Base-by-base conservation (phyloP, 106 monocot species). In the Dendrobium nobile region DNA sequence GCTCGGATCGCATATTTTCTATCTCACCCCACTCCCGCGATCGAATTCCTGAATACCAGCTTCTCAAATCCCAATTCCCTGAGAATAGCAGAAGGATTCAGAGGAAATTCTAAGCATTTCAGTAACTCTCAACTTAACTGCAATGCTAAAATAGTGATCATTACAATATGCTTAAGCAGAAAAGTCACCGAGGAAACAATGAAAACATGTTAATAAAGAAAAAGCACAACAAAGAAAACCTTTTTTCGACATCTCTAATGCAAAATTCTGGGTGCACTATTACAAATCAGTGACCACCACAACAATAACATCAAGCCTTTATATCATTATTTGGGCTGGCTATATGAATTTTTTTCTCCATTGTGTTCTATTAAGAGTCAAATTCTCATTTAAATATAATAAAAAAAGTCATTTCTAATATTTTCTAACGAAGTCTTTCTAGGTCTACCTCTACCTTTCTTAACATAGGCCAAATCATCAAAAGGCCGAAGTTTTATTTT, bases 51-150 rank as follows among this genome's bases (percentile, higher is more conserved):
- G 90, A 85, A 93, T 2, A 93, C 90, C 54, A 93, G 78, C 84
- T 93, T 90, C 85, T 93, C 92, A 61, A 93, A 80, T 18, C 92
- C 92, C 92, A n/a, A 90, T 86, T 83, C 79, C 79, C 92, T 91
- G 84, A 67, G 28, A 41, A 61, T 18, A 42, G n/a, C 11, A 67
- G 51, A 43, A 58, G 22, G 17, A 65, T 67, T 79, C 43, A 37
- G 45, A 24, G 3, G 45, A 5, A 59, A 59, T 59, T 2, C 2
- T 8, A 82, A 59, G 7, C 27, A 28, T 37, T 61, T 22, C 59
- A 77, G 61, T 33, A 82, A 31, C 76, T 51, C 76, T 45, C 22
- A 20, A 19, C 48, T n/a, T 42, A 41, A 43, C 51, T 31, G 33
- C 43, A 44, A 27, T 75, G 26, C 19, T 58, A 58, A 58, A 58